Evolutionary conservation across 257 asterid species (phyloP).

Genomic region (Solanum pennellii): DNA sequence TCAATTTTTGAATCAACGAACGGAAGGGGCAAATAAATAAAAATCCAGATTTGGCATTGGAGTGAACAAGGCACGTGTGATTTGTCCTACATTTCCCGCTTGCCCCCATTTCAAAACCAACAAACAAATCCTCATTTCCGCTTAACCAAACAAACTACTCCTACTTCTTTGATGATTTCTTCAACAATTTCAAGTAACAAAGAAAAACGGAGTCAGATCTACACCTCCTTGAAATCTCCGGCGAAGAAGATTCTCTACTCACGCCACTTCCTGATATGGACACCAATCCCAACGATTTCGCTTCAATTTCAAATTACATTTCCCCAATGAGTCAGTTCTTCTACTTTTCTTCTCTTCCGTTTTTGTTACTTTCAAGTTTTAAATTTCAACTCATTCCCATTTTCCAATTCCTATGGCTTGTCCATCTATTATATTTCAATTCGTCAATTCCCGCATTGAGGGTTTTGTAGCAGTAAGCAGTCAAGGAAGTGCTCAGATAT

Average conservation of each 20-base stretch:
- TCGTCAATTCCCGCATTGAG: neutral
- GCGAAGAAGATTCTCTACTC: slow-evolving; percentile 6
- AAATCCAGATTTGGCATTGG: neutral
- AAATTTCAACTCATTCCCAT: neutral
- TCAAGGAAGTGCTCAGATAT: neutral
- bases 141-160: neutral
- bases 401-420: neutral
- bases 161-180: neutral
- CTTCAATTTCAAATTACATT: neutral
- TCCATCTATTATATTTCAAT: neutral
- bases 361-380: neutral
- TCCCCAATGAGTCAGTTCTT: neutral
- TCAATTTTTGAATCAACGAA: neutral
- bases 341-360: neutral
- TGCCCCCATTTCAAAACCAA: neutral
- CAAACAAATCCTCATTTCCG: neutral
- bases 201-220: neutral
- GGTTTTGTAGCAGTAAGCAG: neutral
- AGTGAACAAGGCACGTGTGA: neutral
- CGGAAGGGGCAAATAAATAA: neutral
- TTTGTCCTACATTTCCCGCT: slow-evolving; percentile 1
- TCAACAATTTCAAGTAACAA: neutral
- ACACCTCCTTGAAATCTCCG: neutral
- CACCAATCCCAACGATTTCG: neutral
- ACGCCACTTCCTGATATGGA: neutral